These are phyloP conservation scores for Peterozyma toletana DNA, from an alignment of 805 yeast genomes.

Conservation along the genomic window DNA sequence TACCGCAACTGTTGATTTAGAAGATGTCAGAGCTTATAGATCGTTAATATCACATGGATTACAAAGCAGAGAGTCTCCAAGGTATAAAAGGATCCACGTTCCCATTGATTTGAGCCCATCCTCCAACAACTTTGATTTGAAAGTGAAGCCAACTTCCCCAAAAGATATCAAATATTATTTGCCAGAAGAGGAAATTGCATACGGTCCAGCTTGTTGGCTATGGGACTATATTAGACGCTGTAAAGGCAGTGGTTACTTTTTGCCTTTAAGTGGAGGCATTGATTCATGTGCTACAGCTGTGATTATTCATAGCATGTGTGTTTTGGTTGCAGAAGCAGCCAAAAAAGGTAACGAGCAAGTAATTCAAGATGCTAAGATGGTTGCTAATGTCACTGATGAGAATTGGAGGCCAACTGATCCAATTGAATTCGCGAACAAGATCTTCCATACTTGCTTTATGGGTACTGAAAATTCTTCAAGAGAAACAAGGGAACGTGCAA, in stretches of 20 bases:
- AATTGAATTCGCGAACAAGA: slow-evolving; percentile 62
- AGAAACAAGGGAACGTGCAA: slow-evolving; percentile 83
- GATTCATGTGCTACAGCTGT: slow-evolving; percentile 97
- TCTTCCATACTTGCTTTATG: slow-evolving; percentile 92
- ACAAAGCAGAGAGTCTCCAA: slow-evolving; percentile 45
- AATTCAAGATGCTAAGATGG: slow-evolving; percentile 60
- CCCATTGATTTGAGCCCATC: slow-evolving; percentile 62
- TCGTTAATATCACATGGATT: slow-evolving; percentile 65
- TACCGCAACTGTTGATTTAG: slow-evolving; percentile 90
- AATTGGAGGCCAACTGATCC: slow-evolving; percentile 70
- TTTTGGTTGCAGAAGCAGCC: slow-evolving; percentile 69
- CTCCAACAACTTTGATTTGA: slow-evolving; percentile 51
- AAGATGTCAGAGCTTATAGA: slow-evolving; percentile 82
- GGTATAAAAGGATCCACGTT: slow-evolving; percentile 50
- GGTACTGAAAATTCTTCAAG: slow-evolving; percentile 89
- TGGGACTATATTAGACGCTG: slow-evolving; percentile 97
- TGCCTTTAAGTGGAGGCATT: slow-evolving; percentile 95
- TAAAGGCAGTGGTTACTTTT: slow-evolving; percentile 82
- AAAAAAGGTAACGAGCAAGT: slow-evolving; percentile 68
- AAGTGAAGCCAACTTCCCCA: slow-evolving; percentile 48
- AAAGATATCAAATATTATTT: slow-evolving; percentile 52
- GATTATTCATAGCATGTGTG: slow-evolving; percentile 91
- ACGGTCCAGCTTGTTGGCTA: slow-evolving; percentile 99
- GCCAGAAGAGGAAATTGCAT: slow-evolving; percentile 95
- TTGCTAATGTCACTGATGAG: slow-evolving; percentile 46